Evolutionary conservation across 306 rosid species (phyloP), one percentile per base, ranked within the genome.

Genomic region (Trifolium pratense): DNA sequence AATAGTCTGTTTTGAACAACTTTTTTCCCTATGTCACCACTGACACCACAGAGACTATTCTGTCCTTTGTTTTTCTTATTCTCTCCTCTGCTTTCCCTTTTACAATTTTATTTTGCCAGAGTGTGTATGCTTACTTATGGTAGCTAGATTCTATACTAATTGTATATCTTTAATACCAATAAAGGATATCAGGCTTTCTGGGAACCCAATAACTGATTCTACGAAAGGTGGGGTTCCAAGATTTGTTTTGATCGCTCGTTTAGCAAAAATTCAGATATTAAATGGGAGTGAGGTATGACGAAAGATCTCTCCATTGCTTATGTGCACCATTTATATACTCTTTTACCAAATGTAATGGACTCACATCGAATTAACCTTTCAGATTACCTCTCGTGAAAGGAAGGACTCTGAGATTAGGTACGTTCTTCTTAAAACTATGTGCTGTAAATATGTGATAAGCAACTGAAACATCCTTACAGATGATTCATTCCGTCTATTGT

Each of bases 391-490:
- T 52, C 97, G 96, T 52, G 98, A 94, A 82, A 89, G 96, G 87
- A 94, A 88, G 80, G 98, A 94, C 45, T 94, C 98, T 6, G 98
- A 94, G 85, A 91, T 94, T 75, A 87, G 97, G 98, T 91, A 71
- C 16, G 75, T 23, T 13, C 37, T 73, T 78, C 21, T 80, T 78
- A 25, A 26, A 59, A 60, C 17, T 70, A 6, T 18, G 36, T 49
- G 23, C 49, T 13, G 61, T 15, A 26, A 26, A 58, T 59, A 59
- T 7, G 2, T 20, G 7, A 15, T 59, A 59, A 29, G 66, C 13
- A 29, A n/a, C 21, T 31, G 66, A 59, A 59, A 29, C 40, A 15
- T 59, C 21, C 21, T 29, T 59, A 15, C 14, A 26, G 29, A 58
- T 58, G 29, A 58, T 26, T 37, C 29, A 14, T 58, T 58, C 9